Evolutionary conservation across 164 flowering plant genomes (phyloP).

Genomic region (Vitis rupestris): DNA sequence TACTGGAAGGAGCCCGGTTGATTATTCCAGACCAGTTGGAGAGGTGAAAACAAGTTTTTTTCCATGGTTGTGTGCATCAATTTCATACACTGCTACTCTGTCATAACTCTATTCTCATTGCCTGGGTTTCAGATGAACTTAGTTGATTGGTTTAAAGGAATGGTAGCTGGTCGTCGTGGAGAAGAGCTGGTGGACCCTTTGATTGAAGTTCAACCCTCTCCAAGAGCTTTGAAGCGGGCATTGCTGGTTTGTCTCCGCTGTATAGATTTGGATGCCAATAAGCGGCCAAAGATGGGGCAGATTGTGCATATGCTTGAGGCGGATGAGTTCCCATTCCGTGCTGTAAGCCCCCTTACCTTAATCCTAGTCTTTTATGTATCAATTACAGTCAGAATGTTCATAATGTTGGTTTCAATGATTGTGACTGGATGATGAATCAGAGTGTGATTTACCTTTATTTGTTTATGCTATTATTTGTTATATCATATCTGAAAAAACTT

Average conservation of each 20-base stretch:
- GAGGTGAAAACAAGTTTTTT: constrained; percentile 48
- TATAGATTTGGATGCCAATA: constrained; percentile 66
- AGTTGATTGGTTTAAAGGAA: constrained; percentile 89
- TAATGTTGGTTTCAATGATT: not conserved
- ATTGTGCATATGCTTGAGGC: constrained; percentile 95
- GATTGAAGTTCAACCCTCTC: constrained; percentile 55
- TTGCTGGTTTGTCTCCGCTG: constrained; percentile 85
- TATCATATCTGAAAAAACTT: too few relatives aligned
- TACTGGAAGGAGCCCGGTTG: constrained; percentile 85
- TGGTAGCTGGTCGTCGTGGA: constrained; percentile 66
- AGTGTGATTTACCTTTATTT: too few relatives aligned
- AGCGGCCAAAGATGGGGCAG: constrained; percentile 92
- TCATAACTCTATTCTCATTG: constrained; percentile 2
- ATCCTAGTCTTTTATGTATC: too few relatives aligned
- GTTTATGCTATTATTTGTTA: too few relatives aligned
- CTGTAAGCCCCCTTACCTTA: constrained; percentile 40
- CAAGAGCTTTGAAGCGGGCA: constrained; percentile 68
- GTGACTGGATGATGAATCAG: not conserved
- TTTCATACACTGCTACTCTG: not conserved
- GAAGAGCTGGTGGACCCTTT: constrained; percentile 76
- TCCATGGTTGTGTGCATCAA: constrained; percentile 1
- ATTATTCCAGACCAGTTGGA: constrained; percentile 70
- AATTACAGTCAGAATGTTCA: not conserved
- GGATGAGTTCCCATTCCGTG: constrained; percentile 74
- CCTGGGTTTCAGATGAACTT: constrained; percentile 62